Base-by-base conservation (phyloP, 257 asterid species). In the Solanum corneliomulleri region DNA sequence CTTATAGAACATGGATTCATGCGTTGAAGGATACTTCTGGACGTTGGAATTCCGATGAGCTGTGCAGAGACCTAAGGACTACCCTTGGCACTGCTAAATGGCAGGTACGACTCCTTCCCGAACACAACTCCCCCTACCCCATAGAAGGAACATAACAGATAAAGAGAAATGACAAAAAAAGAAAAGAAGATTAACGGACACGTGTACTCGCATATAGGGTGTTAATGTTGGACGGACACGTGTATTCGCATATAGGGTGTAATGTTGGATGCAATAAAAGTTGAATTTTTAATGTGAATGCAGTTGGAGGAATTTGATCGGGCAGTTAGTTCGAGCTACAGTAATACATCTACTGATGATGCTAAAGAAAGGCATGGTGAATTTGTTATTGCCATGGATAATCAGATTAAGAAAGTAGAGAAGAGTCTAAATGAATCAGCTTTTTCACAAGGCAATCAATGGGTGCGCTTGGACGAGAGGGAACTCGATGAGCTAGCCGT, bases 261-360 rank as follows among this genome's bases (percentile, higher is more conserved):
- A 7, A 42, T 77, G 62, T 25, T 42, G 60, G 37, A 42, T 77
- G 37, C 13, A 31, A 80, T 18, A 27, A 47, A 47, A 47, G 20
- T 15, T 80, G 68, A 80, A 27, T 16, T 15, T 80, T 86, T 29
- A 66, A 42, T 89, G 89, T 88, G n/a, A 49, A 62, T 94, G 92
- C 96, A 96, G 98, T 88, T 97, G 93, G 99, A 97, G 84, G 98
- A 96, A 90, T 96, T 97, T 52, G 99, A 90, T 71, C 94, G 93
- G 23, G 99, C 99, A 37, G 98, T 93, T 70, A 92, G 87, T 88
- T 91, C 91, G 14, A 97, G 97, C 92, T 95, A 96, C 88, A 44
- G 86, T 12, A 87, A 86, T 27, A 89, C 70, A 44, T 90, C 94
- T 15, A 93, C 87, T 4, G 95, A 94, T 29, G 98, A 97, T 92